Conservation (phyloP, 495 filamentous ascomycete species). For the Clohesyomyces aquaticus region DNA sequence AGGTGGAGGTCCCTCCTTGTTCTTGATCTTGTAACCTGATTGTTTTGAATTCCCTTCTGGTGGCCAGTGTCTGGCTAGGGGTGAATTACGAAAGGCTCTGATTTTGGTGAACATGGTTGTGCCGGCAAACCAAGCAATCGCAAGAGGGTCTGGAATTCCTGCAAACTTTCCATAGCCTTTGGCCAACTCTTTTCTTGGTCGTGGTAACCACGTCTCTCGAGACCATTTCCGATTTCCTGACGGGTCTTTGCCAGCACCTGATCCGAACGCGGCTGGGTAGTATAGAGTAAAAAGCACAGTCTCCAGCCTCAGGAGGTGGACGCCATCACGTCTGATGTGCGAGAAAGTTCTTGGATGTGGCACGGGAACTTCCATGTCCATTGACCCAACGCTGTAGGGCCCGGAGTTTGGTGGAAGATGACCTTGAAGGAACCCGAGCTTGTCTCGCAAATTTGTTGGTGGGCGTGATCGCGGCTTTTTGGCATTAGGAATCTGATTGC, state of each 20-base stretch:
- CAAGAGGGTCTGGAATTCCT: constrained; percentile 49
- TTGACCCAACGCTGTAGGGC: constrained; percentile 47
- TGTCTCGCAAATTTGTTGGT: constrained; percentile 43
- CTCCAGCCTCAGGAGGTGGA: constrained; percentile 47
- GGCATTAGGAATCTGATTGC: constrained; percentile 28
- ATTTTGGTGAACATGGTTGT: constrained; percentile 62
- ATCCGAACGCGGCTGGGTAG: constrained; percentile 44
- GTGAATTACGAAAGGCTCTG: constrained; percentile 60
- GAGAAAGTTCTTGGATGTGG: constrained; percentile 46
- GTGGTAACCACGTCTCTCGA: constrained; percentile 59
- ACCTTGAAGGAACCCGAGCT: constrained; percentile 40
- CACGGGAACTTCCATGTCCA: constrained; percentile 51
- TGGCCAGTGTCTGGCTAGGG: constrained; percentile 51
- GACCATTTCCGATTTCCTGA: constrained; percentile 47
- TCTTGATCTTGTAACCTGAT: constrained; percentile 42
- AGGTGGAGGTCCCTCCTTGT: constrained; percentile 38
- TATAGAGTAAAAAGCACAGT: constrained; percentile 50
- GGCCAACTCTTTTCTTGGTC: constrained; percentile 53
- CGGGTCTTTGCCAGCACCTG: constrained; percentile 31
- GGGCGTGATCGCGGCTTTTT: constrained; percentile 45
- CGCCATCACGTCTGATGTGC: constrained; percentile 45
- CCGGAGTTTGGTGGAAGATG: constrained; percentile 47
- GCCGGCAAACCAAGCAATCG: constrained; percentile 52
- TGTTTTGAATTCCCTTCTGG: constrained; percentile 39
- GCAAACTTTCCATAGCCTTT: constrained; percentile 60